Evolutionary conservation across 1,139 yeast species (phyloP).

Genomic region (Keqinozyma sinolaborantium): DNA sequence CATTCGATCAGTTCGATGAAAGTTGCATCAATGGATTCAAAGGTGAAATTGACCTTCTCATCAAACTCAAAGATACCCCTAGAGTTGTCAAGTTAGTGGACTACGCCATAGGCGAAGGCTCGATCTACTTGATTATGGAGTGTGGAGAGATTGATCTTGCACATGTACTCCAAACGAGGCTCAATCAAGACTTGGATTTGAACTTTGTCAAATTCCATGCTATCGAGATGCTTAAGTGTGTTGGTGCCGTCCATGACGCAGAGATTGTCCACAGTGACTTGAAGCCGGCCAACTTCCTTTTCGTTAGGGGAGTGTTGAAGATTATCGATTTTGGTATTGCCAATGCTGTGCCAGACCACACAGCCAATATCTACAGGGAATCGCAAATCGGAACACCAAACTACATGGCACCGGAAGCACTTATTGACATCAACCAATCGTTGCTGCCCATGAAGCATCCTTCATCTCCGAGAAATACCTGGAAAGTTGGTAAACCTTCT

Average conservation of each 20-base stretch:
- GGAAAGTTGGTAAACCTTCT: slow-evolving; percentile 94
- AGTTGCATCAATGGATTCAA: slow-evolving; percentile 72
- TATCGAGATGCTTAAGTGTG: slow-evolving; percentile 77
- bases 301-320: slow-evolving; percentile 81
- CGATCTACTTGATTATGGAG: slow-evolving; percentile 82
- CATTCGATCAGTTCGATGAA: slow-evolving; percentile 78
- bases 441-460: slow-evolving; percentile 21
- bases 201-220: slow-evolving; percentile 82
- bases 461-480: slow-evolving; percentile 38
- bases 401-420: slow-evolving; percentile 97
- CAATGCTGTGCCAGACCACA: slow-evolving; percentile 89
- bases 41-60: slow-evolving; percentile 81
- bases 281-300: slow-evolving; percentile 91
- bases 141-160: slow-evolving; percentile 93
- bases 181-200: slow-evolving; percentile 55
- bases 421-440: slow-evolving; percentile 55
- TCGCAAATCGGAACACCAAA: slow-evolving; percentile 94
- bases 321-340: slow-evolving; percentile 97
- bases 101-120: slow-evolving; percentile 61
- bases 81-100: slow-evolving; percentile 81
- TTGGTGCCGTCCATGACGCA: slow-evolving; percentile 79
- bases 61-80: slow-evolving; percentile 54
- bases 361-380: slow-evolving; percentile 85
- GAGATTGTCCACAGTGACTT: slow-evolving; percentile 93
- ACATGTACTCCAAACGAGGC: slow-evolving; percentile 64